Percentiles rank a stretch among this genome's conserved stretches.
Conservation (phyloP, 768 basidiomycete genomes). For the Panellus pusillus region DNA sequence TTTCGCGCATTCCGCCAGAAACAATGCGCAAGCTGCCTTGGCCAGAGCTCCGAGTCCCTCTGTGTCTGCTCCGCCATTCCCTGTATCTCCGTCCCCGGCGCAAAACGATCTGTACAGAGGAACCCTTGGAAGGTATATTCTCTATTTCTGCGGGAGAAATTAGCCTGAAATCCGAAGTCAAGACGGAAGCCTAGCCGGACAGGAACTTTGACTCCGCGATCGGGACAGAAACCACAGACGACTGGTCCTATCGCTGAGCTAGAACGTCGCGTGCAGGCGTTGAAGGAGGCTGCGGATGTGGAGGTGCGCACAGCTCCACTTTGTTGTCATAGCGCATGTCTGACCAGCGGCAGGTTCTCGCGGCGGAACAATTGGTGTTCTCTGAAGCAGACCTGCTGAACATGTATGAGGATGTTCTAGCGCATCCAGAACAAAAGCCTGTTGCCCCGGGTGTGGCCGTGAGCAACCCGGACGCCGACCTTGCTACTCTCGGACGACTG, state of each 20-base stretch:
- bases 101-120: neutral
- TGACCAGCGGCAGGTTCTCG: constrained; percentile 28
- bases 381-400: constrained; percentile 42
- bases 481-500: constrained; percentile 32
- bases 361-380: constrained; percentile 34
- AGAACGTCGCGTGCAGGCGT: constrained; percentile 34
- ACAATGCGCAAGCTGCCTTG: constrained; percentile 14
- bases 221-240: constrained; percentile 6
- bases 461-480: constrained; percentile 31
- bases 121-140: constrained; percentile 9
- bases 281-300: constrained; percentile 36
- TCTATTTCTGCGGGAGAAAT: neutral
- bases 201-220: constrained; percentile 21
- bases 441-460: constrained; percentile 8
- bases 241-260: constrained; percentile 29
- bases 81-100: neutral
- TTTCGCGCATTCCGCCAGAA: constrained; percentile 18
- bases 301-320: constrained; percentile 31
- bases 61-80: neutral
- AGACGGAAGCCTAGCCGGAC: constrained; percentile 2
- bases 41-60: constrained; percentile 3
- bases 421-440: constrained; percentile 25
- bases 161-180: neutral
- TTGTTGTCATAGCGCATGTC: neutral
- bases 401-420: constrained; percentile 47